Percentiles rank a stretch among this genome's conserved stretches.
These are phyloP conservation scores for Thraustochytrium striatum DNA, from an alignment of 352 stramenopile genomes.

Conservation along the genomic window DNA sequence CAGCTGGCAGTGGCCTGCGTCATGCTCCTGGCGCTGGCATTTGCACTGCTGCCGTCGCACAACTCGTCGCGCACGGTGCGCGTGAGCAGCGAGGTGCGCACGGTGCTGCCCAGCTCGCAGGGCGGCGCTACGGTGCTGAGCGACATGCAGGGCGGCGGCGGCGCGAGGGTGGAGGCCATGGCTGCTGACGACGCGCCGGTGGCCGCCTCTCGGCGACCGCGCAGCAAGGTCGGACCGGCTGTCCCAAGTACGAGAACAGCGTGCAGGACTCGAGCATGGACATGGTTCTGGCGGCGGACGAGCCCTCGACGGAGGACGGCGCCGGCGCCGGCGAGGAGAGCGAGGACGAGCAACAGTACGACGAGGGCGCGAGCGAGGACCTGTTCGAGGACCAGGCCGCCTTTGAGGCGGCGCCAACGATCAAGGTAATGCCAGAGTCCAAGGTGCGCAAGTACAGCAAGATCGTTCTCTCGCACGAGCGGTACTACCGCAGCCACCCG, in stretches of 20 bases:
- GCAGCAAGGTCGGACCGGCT: too few relatives aligned
- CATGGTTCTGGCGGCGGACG: constrained; percentile 2
- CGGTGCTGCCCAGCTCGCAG: too few relatives aligned
- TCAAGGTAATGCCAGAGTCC: constrained; percentile 44
- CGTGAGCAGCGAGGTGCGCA: too few relatives aligned
- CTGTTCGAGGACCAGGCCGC: constrained; percentile 37
- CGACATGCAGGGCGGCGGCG: too few relatives aligned
- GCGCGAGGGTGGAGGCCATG: too few relatives aligned
- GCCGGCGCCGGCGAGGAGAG: neutral
- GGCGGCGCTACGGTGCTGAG: too few relatives aligned
- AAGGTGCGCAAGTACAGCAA: constrained; percentile 45
- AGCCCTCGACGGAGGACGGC: neutral
- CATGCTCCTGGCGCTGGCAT: too few relatives aligned
- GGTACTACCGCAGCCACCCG: constrained; percentile 44
- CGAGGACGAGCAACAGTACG: neutral
- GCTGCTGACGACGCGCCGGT: too few relatives aligned
- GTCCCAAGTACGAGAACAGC: neutral
- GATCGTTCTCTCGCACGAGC: constrained; percentile 40
- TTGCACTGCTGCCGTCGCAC: too few relatives aligned
- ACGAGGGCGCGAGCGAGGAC: constrained; percentile 26
- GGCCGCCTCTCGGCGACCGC: too few relatives aligned
- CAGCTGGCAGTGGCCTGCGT: too few relatives aligned
- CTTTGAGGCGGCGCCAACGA: constrained; percentile 41
- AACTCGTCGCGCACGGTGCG: too few relatives aligned
- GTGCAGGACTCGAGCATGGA: neutral